Evolutionary conservation across 345 rosid species (phyloP).

Genomic region (Bretschneidera sinensis): DNA sequence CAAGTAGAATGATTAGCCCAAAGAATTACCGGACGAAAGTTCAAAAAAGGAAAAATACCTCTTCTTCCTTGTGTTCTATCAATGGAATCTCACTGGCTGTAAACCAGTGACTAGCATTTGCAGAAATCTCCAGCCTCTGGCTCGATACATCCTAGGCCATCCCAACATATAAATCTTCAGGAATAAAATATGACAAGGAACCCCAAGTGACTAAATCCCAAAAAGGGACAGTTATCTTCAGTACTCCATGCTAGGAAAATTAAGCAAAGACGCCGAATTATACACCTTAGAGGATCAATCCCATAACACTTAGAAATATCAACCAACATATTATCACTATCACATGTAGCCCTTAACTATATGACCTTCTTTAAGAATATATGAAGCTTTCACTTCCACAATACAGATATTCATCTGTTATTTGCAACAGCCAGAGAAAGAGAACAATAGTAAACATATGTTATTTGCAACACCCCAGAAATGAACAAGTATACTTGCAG

Average conservation of each 20-base stretch:
- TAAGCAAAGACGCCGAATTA: background rate
- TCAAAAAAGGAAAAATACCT: constrained; percentile 32
- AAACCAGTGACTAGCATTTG: constrained; percentile 37
- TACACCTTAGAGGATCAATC: background rate
- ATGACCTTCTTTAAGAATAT: background rate
- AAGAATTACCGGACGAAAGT: background rate
- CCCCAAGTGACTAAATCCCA: background rate
- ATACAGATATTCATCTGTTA: background rate
- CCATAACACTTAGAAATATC: background rate
- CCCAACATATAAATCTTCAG: constrained; percentile 18
- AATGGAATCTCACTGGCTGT: constrained; percentile 42
- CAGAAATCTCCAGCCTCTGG: constrained; percentile 38
- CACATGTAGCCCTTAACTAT: background rate
- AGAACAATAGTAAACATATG: too few relatives aligned
- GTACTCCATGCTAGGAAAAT: background rate
- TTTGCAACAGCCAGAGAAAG: background rate
- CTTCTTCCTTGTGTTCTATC: constrained; percentile 35
- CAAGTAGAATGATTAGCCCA: background rate
- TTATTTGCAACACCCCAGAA: too few relatives aligned
- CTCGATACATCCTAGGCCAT: constrained; percentile 41
- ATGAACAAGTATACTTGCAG: too few relatives aligned
- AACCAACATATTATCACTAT: too few relatives aligned
- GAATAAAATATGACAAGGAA: constrained; percentile 9
- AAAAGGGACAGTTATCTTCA: background rate
- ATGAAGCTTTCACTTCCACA: background rate